A percentile compares a stretch with the other conserved stretches of the same genome.
These are phyloP conservation scores for Cajanus cajan DNA, from an alignment of 306 rosid species.

Conservation along the genomic window DNA sequence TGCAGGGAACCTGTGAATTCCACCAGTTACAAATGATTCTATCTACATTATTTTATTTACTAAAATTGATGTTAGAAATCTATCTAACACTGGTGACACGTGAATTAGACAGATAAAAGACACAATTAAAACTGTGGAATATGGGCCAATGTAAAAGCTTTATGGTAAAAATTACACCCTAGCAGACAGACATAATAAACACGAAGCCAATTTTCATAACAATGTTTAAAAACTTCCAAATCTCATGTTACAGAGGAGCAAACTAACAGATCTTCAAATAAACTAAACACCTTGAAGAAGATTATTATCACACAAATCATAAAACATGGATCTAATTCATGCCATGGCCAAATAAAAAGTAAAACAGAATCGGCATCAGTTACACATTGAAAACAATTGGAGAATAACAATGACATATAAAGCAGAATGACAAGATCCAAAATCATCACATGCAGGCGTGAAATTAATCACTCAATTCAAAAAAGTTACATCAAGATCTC, in stretches of 20 bases:
- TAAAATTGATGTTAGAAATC: background rate
- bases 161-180: background rate
- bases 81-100: background rate
- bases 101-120: background rate
- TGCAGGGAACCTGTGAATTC: conserved; percentile 2
- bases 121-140: background rate
- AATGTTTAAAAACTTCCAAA: background rate
- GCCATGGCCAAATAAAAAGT: background rate
- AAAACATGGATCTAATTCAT: conserved; percentile 2
- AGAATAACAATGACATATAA: background rate
- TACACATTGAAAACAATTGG: background rate
- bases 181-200: background rate
- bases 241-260: background rate
- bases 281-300: background rate
- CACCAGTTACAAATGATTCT: background rate
- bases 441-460: background rate
- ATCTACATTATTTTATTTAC: background rate
- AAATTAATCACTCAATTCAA: background rate
- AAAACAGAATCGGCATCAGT: background rate
- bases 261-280: background rate
- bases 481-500: background rate
- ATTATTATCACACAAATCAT: background rate
- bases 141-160: background rate
- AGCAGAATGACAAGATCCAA: conserved; percentile 9
- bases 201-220: background rate